Conservation (phyloP, 2,329 filamentous ascomycete genomes). For the Botryosphaeria dothidea region DNA sequence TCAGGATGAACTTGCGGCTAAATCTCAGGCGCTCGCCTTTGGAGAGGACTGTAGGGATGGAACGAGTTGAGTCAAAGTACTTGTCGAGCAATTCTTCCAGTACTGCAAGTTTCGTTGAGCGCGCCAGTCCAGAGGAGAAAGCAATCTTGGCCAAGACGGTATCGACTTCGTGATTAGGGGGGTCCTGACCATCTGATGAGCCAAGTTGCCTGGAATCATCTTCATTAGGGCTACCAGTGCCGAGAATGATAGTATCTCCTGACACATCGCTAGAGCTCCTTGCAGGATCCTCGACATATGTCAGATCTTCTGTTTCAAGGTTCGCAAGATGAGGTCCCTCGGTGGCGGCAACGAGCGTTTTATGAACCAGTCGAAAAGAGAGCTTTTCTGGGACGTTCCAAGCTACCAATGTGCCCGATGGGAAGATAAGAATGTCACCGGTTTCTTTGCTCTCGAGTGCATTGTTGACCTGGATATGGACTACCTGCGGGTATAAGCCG, state of each 20-base stretch:
- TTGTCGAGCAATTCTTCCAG: constrained; percentile 78
- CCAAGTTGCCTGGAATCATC: constrained; percentile 41
- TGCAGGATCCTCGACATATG: constrained; percentile 75
- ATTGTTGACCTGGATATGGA: constrained; percentile 58
- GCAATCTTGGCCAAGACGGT: constrained; percentile 88
- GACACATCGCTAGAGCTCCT: constrained; percentile 76
- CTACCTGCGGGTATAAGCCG: constrained; percentile 64
- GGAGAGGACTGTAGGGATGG: constrained; percentile 77
- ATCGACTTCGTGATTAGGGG: constrained; percentile 44
- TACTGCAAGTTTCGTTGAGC: constrained; percentile 90
- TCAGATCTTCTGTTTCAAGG: constrained; percentile 85
- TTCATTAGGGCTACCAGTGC: constrained; percentile 62
- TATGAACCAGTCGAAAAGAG: constrained; percentile 68
- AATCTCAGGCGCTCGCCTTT: constrained; percentile 60
- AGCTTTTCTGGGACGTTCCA: constrained; percentile 83
- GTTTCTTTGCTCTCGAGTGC: constrained; percentile 51
- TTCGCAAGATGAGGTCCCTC: constrained; percentile 70
- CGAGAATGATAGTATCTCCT: constrained; percentile 86
- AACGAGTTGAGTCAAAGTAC: constrained; percentile 84
- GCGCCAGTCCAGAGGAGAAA: constrained; percentile 89
- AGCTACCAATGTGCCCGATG: constrained; percentile 87
- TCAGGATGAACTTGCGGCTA: constrained; percentile 76
- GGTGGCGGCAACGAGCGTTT: constrained; percentile 73
- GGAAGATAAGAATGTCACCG: constrained; percentile 94
- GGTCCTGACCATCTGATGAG: constrained; percentile 25